Percentiles rank a stretch among this genome's conserved stretches.
Conservation (phyloP, 140 eudicot species). For the Senecio squalidus region DNA sequence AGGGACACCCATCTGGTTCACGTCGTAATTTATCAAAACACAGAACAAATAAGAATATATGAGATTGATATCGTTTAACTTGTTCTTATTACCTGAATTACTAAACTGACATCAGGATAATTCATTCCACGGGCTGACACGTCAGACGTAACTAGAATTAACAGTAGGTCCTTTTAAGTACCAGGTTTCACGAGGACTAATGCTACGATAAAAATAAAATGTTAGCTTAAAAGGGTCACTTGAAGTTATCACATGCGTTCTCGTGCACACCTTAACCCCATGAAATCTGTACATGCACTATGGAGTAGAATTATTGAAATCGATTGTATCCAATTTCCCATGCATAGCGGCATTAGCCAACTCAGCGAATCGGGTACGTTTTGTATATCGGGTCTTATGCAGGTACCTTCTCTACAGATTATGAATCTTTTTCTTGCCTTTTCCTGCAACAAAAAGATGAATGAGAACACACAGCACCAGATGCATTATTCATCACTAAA, state of each 20-base stretch:
- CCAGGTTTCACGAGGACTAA: neutral
- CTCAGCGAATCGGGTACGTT: neutral
- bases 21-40: too few species aligned
- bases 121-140: constrained; percentile 86
- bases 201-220: neutral
- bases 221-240: neutral
- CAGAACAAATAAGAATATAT: too few species aligned
- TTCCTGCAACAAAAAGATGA: constrained; percentile 19
- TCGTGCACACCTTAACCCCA: neutral
- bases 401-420: constrained; percentile 21
- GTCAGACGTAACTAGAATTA: constrained; percentile 41
- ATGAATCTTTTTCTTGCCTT: constrained; percentile 28
- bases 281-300: neutral
- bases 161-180: neutral
- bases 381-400: neutral
- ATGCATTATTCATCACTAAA: neutral
- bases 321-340: neutral
- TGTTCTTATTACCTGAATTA: constrained; percentile 60
- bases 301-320: neutral
- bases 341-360: neutral
- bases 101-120: constrained; percentile 88
- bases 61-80: too few species aligned
- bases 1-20: too few species aligned
- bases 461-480: neutral
- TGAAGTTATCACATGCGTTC: neutral